Evolutionary conservation across 2,329 filamentous ascomycete genomes (phyloP), one percentile per base, ranked within the genome.

Genomic region (Aspergillus felis): DNA sequence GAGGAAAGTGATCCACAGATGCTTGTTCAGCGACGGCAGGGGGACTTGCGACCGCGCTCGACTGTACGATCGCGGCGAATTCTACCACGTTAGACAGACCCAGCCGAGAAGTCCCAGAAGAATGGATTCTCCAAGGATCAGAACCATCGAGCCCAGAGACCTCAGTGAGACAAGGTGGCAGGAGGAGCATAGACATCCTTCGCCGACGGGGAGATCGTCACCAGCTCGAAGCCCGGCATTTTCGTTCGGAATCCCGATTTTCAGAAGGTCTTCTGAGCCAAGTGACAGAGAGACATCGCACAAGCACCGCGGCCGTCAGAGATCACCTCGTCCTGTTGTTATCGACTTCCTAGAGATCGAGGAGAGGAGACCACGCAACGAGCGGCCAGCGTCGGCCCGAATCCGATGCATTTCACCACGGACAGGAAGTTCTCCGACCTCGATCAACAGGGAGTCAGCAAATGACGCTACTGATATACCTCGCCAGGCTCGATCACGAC

Each of bases 1-100:
- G 41, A 67, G 57, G 59, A 61, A 61, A 49, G 53, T 62, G 14
- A 62, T 63, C 49, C 61, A 58, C 54, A 57, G 54, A 38, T 62
- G 61, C 50, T 24, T 59, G 41, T 58, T 61, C 44, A 64, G 54
- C 41, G 55, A 59, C 49, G 54, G 58, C 22, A 50, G 44, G 25
- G 50, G 54, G 25, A 51, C 61, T 51, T 61, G 57, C 59, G 57
- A 46, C 27, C 57, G 56, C 22, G 57, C 58, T 29, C 53, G 56
- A 38, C 20, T 60, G 14, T 54, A 62, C 44, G 55, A 67, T 29
- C 52, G 52, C 51, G 59, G 56, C 32, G 57, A 62, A 55, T 54
- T 59, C 14, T 65, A 61, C 41, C 61, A 63, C 53, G 50, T 51
- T 50, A 54, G 52, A 35, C 49, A 60, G 53, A 32, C 41, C 29